These are phyloP conservation scores for Morella rubra DNA, from an alignment of 306 rosid species.

Conservation along the genomic window DNA sequence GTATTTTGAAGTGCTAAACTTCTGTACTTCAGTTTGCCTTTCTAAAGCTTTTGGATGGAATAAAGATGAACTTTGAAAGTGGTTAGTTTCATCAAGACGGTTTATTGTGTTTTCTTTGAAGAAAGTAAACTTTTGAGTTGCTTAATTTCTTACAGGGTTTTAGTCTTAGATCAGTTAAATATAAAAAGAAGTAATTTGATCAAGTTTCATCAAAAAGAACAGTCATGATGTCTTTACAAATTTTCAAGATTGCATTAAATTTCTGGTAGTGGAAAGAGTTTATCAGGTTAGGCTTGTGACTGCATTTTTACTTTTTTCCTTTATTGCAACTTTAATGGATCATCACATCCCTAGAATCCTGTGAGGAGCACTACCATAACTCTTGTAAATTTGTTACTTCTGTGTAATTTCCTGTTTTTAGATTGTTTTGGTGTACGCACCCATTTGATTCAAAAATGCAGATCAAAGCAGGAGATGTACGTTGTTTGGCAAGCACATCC, in stretches of 20 bases:
- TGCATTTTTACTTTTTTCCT: background rate
- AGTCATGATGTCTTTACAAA: background rate
- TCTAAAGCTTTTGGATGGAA: background rate
- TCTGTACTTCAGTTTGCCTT: background rate
- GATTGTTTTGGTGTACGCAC: conserved; percentile 8
- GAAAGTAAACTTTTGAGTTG: background rate
- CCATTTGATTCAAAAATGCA: conserved; percentile 36
- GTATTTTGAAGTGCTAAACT: background rate
- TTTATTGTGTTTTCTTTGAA: background rate
- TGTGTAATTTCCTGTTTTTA: conserved; percentile 4
- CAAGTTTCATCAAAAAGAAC: conserved; percentile 7
- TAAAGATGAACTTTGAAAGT: background rate
- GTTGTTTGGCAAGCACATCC: conserved; percentile 69
- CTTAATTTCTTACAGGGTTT: background rate
- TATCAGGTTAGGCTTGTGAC: background rate
- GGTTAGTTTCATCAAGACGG: background rate
- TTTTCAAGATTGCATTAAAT: background rate
- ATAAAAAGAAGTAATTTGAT: background rate
- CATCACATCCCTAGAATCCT: background rate
- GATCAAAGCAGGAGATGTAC: conserved; percentile 75
- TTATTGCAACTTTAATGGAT: background rate
- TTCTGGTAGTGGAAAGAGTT: background rate
- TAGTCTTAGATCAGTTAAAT: background rate
- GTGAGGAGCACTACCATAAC: background rate
- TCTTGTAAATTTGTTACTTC: background rate